phyloP scores from a whole-genome alignment of 441 rosid genomes.

The Jatropha multifida region DNA sequence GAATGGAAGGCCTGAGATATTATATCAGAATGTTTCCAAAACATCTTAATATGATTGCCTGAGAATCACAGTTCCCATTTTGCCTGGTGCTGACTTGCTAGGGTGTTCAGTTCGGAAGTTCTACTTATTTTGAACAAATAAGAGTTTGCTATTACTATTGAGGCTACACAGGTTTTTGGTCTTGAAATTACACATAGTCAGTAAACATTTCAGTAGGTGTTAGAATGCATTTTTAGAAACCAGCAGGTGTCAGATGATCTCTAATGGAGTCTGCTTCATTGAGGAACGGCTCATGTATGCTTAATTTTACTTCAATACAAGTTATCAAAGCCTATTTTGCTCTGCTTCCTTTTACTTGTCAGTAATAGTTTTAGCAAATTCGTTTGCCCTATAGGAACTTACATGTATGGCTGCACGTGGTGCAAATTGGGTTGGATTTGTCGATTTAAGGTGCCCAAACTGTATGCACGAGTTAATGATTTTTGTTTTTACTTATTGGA shows the following conservation, averaged over 20 bases:
- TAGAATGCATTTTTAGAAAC: not conserved
- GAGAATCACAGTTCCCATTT: not conserved
- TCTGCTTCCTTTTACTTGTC: not conserved
- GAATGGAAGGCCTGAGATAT: conserved; percentile 21
- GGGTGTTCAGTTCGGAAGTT: not conserved
- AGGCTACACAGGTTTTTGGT: not conserved
- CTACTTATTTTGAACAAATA: not conserved
- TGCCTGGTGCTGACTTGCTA: not conserved
- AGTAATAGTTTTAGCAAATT: not conserved
- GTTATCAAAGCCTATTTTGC: no score
- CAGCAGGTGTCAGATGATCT: not conserved
- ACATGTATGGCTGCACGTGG: no score
- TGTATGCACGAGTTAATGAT: no score
- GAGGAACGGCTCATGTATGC: not conserved
- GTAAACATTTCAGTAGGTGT: not conserved
- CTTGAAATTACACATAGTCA: no score
- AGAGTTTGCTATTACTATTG: not conserved
- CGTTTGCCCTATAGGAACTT: no score
- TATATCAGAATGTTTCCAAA: conserved; percentile 34
- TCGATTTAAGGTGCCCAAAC: no score
- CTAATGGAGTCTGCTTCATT: not conserved
- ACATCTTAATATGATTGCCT: conserved; percentile 30
- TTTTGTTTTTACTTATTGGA: no score
- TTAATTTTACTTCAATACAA: not conserved
- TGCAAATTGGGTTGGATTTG: no score